Evolutionary conservation across 345 rosid species (phyloP).

Genomic region (Schrenkiella parvula): DNA sequence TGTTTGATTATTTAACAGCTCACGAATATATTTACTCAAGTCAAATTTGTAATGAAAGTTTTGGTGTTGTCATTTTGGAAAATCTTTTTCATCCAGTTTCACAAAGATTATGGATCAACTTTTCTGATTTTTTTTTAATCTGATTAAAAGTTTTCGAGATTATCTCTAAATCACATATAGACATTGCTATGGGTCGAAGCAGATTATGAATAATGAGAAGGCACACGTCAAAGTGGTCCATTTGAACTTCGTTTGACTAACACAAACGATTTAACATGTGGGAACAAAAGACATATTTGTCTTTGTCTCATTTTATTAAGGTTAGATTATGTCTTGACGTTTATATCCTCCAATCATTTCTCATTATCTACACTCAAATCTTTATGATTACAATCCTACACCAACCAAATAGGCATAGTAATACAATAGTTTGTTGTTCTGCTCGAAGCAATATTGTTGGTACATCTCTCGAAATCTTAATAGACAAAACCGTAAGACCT

Average conservation of each 20-base stretch:
- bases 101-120: too few relatives aligned
- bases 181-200: neutral
- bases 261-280: neutral
- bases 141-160: too few relatives aligned
- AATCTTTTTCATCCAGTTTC: too few relatives aligned
- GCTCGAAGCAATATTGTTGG: neutral
- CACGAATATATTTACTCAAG: neutral
- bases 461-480: neutral
- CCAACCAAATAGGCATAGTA: slow-evolving; percentile 14
- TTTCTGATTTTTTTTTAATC: too few relatives aligned
- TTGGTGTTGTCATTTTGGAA: neutral
- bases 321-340: slow-evolving; percentile 4
- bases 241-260: slow-evolving; percentile 12
- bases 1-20: neutral
- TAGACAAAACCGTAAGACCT: neutral
- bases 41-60: neutral
- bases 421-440: neutral
- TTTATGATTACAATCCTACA: neutral
- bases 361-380: neutral
- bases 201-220: neutral
- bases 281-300: slow-evolving; percentile 1
- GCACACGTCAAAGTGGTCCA: slow-evolving; percentile 19
- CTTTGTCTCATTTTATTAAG: slow-evolving; percentile 14
- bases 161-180: neutral
- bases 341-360: slow-evolving; percentile 9